A percentile compares a stretch with the other conserved stretches of the same genome.
phyloP scores from a whole-genome alignment of 169 alveolate species.

The Plasmodium adleri region DNA sequence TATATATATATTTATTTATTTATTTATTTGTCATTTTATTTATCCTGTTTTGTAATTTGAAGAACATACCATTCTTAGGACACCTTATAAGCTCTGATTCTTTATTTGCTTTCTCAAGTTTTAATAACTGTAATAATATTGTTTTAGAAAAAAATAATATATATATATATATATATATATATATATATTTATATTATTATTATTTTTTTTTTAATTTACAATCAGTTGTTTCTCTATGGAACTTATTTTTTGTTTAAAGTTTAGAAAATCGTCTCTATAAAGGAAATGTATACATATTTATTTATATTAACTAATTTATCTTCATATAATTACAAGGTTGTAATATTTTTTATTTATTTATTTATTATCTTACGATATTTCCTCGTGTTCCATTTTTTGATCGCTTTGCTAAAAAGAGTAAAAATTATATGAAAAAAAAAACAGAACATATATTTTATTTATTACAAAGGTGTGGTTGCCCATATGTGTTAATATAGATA shows the following conservation, averaged over 20 bases:
- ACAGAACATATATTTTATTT: no score
- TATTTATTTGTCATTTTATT: not conserved
- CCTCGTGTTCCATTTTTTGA: not conserved
- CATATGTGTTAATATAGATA: no score
- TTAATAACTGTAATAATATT: conserved; percentile 18
- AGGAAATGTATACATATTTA: not conserved
- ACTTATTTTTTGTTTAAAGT: conserved; percentile 21
- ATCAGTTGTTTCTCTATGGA: conserved; percentile 59
- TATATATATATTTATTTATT: no score
- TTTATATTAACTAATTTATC: not conserved
- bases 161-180: no score
- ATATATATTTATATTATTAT: no score
- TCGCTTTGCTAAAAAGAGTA: not conserved
- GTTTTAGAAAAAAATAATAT: no score
- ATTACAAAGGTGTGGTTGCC: no score
- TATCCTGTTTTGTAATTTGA: not conserved
- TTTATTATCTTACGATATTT: conserved; percentile 3
- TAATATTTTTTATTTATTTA: not conserved
- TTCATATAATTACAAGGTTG: not conserved
- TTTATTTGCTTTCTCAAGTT: conserved; percentile 25
- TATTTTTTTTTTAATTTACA: conserved; percentile 1
- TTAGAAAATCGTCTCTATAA: not conserved
- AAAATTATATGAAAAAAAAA: not conserved
- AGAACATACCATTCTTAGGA: conserved; percentile 31
- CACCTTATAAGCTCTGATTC: conserved; percentile 50